phyloP scores from a whole-genome alignment of 768 basidiomycete species.

The Artomyces pyxidatus region DNA sequence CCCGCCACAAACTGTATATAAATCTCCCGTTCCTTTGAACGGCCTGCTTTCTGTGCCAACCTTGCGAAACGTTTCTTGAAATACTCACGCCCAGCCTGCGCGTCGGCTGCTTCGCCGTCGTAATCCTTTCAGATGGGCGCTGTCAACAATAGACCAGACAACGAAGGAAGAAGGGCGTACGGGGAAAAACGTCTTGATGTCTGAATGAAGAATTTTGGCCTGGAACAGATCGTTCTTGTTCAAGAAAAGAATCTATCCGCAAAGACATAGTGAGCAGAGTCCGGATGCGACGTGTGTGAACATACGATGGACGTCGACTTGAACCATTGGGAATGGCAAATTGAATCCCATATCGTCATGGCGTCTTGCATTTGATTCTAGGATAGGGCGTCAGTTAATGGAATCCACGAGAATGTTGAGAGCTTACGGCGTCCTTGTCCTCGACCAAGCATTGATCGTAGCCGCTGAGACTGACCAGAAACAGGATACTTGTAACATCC shows the following conservation, averaged over 20 bases:
- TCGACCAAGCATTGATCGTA: conserved; percentile 94
- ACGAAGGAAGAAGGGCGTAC: conserved; percentile 31
- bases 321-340: conserved; percentile 98
- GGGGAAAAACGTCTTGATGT: conserved; percentile 86
- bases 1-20: conserved; percentile 75
- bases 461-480: conserved; percentile 84
- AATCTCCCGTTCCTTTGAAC: conserved; percentile 81
- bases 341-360: conserved; percentile 97
- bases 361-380: conserved; percentile 99
- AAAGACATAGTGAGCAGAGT: no score
- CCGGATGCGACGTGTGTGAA: no score
- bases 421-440: conserved; percentile 79
- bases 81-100: conserved; percentile 75
- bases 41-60: conserved; percentile 77
- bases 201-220: conserved; percentile 70
- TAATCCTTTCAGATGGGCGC: conserved; percentile 51
- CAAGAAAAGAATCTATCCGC: conserved; percentile 2
- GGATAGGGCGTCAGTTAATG: conserved; percentile 3
- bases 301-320: conserved; percentile 82
- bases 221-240: conserved; percentile 80
- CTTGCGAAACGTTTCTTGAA: conserved; percentile 81
- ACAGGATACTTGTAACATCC: conserved; percentile 89
- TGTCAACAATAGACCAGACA: not conserved
- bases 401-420: conserved; percentile 1
- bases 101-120: conserved; percentile 69